Percentiles rank a stretch among this genome's conserved stretches.
Conservation (phyloP, 176 grass and related monocot genomes). For the Aegilops bicornis region DNA sequence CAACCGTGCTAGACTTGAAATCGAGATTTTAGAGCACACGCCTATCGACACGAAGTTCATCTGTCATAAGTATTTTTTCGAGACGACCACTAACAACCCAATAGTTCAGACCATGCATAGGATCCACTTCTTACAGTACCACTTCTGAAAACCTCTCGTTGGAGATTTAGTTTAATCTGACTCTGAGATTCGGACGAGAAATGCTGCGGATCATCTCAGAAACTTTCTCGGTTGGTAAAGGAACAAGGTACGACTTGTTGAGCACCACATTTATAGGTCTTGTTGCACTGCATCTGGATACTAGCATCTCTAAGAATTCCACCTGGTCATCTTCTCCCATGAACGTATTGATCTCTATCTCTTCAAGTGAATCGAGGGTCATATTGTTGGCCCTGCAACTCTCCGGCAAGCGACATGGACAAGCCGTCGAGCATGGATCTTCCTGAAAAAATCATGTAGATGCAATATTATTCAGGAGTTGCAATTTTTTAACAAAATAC, state of each 20-base stretch:
- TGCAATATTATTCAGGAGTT: not conserved
- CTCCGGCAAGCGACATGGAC: not conserved
- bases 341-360: not conserved
- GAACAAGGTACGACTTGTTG: not conserved
- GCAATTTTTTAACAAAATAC: not conserved
- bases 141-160: not conserved
- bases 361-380: not conserved
- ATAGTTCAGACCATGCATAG: not conserved
- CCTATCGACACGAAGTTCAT: not conserved
- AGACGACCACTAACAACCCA: not conserved
- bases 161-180: not conserved
- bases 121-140: not conserved
- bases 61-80: not conserved
- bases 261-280: not conserved
- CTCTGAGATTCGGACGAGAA: not conserved
- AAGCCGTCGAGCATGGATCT: not conserved
- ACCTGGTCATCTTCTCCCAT: not conserved
- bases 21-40: conserved; percentile 28
- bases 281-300: not conserved
- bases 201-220: not conserved
- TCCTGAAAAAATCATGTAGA: not conserved
- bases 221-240: not conserved
- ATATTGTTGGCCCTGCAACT: not conserved
- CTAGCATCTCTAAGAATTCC: not conserved
- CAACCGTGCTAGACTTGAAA: conserved; percentile 34